Conservation (phyloP, 1,284 basidiomycete species). For the Naganishia liquefaciens region DNA sequence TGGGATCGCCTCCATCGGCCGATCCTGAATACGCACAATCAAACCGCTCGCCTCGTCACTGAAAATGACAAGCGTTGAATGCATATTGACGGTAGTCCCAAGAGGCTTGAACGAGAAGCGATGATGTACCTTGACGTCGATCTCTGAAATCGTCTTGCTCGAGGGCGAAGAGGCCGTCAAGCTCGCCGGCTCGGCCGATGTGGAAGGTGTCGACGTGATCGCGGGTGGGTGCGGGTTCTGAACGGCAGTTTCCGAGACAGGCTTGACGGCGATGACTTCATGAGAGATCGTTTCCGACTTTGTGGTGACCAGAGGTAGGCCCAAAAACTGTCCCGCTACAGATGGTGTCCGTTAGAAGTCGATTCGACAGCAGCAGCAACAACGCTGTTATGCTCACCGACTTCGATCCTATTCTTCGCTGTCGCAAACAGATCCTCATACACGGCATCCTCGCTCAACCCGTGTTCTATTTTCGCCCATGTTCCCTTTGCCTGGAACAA, state of each 20-base stretch:
- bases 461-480: constrained; percentile 42
- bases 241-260: constrained; percentile 3
- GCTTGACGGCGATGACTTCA: constrained; percentile 33
- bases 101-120: constrained; percentile 40
- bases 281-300: constrained; percentile 41
- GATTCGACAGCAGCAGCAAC: not conserved
- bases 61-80: constrained; percentile 42
- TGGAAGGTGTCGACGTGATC: constrained; percentile 10
- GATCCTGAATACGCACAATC: constrained; percentile 46
- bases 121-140: constrained; percentile 42
- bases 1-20: constrained; percentile 42
- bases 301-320: constrained; percentile 40
- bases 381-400: constrained; percentile 39
- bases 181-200: constrained; percentile 29
- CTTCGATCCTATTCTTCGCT: constrained; percentile 41
- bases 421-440: constrained; percentile 48
- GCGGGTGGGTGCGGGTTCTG: not conserved
- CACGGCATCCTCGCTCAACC: constrained; percentile 42
- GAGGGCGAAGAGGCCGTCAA: constrained; percentile 28
- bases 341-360: not conserved
- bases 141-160: constrained; percentile 32
- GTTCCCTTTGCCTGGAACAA: constrained; percentile 47
- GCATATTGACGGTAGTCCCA: constrained; percentile 40
- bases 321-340: constrained; percentile 46
- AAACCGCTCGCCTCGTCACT: constrained; percentile 37